Evolutionary conservation across 1,284 basidiomycete species (phyloP).

Genomic region (Farysia itapuensis): DNA sequence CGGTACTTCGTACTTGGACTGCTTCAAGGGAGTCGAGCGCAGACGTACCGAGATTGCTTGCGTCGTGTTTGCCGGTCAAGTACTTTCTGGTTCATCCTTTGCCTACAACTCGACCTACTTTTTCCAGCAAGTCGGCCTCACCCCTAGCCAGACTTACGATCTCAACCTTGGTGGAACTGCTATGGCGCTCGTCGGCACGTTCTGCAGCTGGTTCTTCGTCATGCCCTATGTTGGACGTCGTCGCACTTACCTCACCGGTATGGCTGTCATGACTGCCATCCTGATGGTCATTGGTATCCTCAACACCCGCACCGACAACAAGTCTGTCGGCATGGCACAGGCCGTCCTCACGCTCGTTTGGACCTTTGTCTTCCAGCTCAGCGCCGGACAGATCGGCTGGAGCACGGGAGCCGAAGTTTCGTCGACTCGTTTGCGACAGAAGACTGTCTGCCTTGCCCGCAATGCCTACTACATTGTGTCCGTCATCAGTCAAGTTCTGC

Average conservation of each 20-base stretch:
- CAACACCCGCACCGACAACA: conserved; percentile 61
- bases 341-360: conserved; percentile 61
- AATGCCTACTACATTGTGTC: conserved; percentile 59
- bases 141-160: conserved; percentile 55
- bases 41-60: conserved; percentile 62
- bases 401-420: conserved; percentile 60
- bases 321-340: conserved; percentile 47
- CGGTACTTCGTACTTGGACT: conserved; percentile 61
- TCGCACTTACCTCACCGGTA: conserved; percentile 62
- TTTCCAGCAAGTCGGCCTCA: conserved; percentile 62
- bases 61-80: conserved; percentile 54
- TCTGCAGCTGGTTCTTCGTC: conserved; percentile 60
- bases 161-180: conserved; percentile 60
- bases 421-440: conserved; percentile 62
- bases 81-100: conserved; percentile 49
- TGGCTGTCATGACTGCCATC: conserved; percentile 54
- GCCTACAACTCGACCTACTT: conserved; percentile 58
- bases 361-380: background rate
- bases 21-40: conserved; percentile 61
- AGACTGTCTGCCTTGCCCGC: conserved; percentile 64
- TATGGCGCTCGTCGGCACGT: conserved; percentile 58
- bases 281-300: conserved; percentile 56
- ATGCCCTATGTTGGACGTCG: conserved; percentile 59
- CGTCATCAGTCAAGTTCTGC: conserved; percentile 60
- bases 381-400: background rate